A percentile compares a stretch with the other conserved stretches of the same genome.
phyloP scores from a whole-genome alignment of 1,284 basidiomycete genomes.

The Anthracocystis panici-leucophaei region DNA sequence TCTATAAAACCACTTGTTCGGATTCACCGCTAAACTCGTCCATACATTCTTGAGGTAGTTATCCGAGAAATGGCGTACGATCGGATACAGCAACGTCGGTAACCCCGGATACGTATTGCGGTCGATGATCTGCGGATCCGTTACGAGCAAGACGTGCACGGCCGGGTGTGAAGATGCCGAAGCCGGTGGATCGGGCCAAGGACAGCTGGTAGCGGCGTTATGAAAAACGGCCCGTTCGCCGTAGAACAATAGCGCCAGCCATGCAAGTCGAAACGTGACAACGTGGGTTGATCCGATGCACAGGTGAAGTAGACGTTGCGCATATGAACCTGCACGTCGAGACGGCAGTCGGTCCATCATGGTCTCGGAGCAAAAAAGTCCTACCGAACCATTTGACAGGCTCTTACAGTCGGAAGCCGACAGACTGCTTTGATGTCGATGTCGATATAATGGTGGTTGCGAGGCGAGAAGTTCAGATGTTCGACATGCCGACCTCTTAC shows the following conservation, averaged over 20 bases:
- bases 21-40: slow-evolving; percentile 36
- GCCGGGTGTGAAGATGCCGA: slow-evolving; percentile 14
- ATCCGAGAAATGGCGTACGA: slow-evolving; percentile 47
- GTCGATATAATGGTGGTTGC: neutral
- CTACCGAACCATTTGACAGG: slow-evolving; percentile 8
- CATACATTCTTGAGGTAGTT: slow-evolving; percentile 52
- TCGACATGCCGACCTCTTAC: no score
- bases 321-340: slow-evolving; percentile 5
- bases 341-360: slow-evolving; percentile 18
- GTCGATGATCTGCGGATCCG: slow-evolving; percentile 54
- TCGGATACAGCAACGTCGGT: slow-evolving; percentile 20
- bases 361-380: neutral
- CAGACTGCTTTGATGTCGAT: neutral
- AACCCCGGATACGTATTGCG: slow-evolving; percentile 35
- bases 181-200: slow-evolving; percentile 27
- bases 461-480: neutral
- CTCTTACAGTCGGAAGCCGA: no score
- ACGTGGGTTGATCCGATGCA: slow-evolving; percentile 27
- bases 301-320: slow-evolving; percentile 17
- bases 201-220: slow-evolving; percentile 32
- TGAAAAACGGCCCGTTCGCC: slow-evolving; percentile 41
- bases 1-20: slow-evolving; percentile 41
- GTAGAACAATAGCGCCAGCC: slow-evolving; percentile 43
- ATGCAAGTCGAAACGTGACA: slow-evolving; percentile 29
- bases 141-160: slow-evolving; percentile 40